Conservation (phyloP, 208 protist genomes). For the Acanthamoeba sp. region DNA sequence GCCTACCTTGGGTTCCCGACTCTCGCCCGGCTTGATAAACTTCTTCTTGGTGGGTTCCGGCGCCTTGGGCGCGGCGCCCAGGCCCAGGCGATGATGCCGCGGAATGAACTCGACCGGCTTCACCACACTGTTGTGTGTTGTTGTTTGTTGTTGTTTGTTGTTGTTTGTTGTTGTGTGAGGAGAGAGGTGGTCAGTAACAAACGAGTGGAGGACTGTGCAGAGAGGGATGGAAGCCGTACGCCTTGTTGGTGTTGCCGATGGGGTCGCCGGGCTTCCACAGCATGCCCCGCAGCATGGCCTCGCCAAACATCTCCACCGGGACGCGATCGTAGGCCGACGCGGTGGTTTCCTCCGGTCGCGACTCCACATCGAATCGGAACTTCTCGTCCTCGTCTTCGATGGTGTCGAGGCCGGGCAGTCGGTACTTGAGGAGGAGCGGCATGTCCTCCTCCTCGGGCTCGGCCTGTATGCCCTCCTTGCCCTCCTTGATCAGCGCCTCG, state of each 20-base stretch:
- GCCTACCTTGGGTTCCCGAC: not conserved
- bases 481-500: conserved; percentile 41
- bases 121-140: conserved; percentile 51
- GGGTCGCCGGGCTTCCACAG: conserved; percentile 39
- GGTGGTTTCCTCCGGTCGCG: conserved; percentile 42
- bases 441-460: conserved; percentile 29
- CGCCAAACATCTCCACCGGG: conserved; percentile 65
- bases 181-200: not conserved
- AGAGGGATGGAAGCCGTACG: not conserved
- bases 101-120: conserved; percentile 65
- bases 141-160: too few relatives aligned
- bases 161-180: not conserved
- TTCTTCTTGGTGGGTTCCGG: conserved; percentile 51
- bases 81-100: conserved; percentile 41
- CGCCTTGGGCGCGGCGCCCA: conserved; percentile 42
- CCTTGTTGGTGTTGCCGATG: conserved; percentile 69
- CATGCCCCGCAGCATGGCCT: conserved; percentile 65
- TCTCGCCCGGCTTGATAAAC: conserved; percentile 40
- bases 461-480: not conserved
- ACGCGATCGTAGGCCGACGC: conserved; percentile 38
- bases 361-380: conserved; percentile 65
- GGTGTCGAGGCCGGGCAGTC: conserved; percentile 42
- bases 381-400: conserved; percentile 64
- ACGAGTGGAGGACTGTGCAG: not conserved
- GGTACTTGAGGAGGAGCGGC: conserved; percentile 63